Evolutionary conservation across 1,284 basidiomycete species (phyloP), one percentile per base, ranked within the genome.

Genomic region (Gastroboletus turbinatus): DNA sequence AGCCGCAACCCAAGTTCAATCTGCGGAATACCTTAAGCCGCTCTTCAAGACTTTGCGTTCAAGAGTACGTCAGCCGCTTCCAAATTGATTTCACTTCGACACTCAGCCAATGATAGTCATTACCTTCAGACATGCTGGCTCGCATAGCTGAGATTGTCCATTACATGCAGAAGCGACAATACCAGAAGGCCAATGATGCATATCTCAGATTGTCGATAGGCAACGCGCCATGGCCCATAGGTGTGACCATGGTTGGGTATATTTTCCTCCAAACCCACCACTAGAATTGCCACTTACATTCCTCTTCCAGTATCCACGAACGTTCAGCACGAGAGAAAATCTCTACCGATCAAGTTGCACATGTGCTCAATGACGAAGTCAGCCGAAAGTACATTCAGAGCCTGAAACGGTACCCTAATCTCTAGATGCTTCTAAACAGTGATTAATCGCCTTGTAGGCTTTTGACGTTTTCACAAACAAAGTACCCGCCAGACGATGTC

Each of bases 201-300:
- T 99, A 99, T 73, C 83, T 99, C 17, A 90, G 96, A 25, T 78
- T 99, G 33, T 96, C 92, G 5, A 99, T 99, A 60, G 97, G 97
- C 17, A 99, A 98, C 69, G 96, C 97, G 0, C 96, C 97, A 1
- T 99, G 97, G 97, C 97, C 97, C 0, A 98, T 99, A 68, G 97
- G 97, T 53, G 97, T 99, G 6, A 99, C 97, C 57, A 96, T 96
- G 90, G 96, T 98, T 76, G 94, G 92, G 93, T 93, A 71, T 36
- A 87, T 80, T 5, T 50, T 46, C 44, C 17, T 50, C 39, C 23
- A 47, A 17, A 56, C 19, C 35, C 46, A 21, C 30, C 25, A 42
- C 23, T 29, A 36, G 14, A 40, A 46, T 42, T n/a, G 3, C 16
- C 30, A 45, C 46, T 61, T 33, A 62, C n/a, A 40, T 38, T 5